Base-by-base conservation (phyloP, 305 asterid species). In the Fraxinus dipetala region DNA sequence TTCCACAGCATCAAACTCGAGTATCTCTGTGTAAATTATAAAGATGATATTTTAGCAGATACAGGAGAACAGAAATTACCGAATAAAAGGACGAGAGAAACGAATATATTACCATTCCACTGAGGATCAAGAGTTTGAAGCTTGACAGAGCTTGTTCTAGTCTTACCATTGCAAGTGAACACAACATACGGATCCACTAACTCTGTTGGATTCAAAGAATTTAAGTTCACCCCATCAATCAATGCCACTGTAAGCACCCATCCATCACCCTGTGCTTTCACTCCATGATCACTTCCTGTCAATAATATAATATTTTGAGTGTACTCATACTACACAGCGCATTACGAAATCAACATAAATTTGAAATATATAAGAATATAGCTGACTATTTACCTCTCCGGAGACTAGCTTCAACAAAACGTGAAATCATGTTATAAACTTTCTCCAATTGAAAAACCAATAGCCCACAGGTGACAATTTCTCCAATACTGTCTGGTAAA, bases 91-190 rank as follows among this genome's bases (percentile, higher is more conserved):
- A 72, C 13, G 45, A 48, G 14, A 22, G 11, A 40, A 70, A 22
- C 56, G 3, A 72, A 65, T 72, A 24, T 75, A 81, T 28, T 70
- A 92, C 97, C 98, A 73, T 90, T 90, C 98, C 98, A 95, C 51
- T 91, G 92, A 74, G 98, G 98, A 81, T 93, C 90, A 70, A 83
- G 85, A 79, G 95, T 90, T 83, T 88, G 97, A 78, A 95, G 96
- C 95, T 92, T 92, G 87, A 93, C 98, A 14, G 98, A 95, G 94
- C 98, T 93, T 63, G 97, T 90, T 88, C 92, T 90, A 34, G 97
- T 88, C 91, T 93, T 93, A 31, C 98, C 97, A 76, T 95, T 95
- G 87, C 98, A 91, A 84, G 97, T 90, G 77, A 95, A 87, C 69
- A 95, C 94, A 6, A 93, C 98, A 78, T 92, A 95, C 32, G 98